A percentile compares a stretch with the other conserved stretches of the same genome.
Evolutionary conservation across 768 basidiomycete genomes (phyloP).

Genomic region (Tricholoma furcatifolium): DNA sequence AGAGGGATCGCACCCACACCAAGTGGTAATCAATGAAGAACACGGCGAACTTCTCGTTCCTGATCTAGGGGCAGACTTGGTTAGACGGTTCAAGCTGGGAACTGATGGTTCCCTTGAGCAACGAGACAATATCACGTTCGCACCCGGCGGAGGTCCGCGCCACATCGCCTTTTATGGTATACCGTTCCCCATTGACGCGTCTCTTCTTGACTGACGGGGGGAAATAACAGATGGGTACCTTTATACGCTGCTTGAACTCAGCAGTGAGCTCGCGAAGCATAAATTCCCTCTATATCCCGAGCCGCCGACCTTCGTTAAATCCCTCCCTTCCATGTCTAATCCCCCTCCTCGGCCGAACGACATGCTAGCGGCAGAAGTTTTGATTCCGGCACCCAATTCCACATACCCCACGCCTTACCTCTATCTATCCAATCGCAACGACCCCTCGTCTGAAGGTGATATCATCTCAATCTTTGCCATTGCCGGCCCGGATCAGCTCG

Average conservation of each 20-base stretch:
- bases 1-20: conserved; percentile 74
- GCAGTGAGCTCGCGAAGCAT: conserved; percentile 57
- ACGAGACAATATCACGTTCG: conserved; percentile 44
- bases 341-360: conserved; percentile 40
- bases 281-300: conserved; percentile 42
- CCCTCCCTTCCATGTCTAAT: conserved; percentile 47
- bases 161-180: conserved; percentile 65
- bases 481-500: conserved; percentile 39
- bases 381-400: conserved; percentile 53
- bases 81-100: conserved; percentile 53
- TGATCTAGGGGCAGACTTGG: conserved; percentile 73
- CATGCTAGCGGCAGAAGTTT: conserved; percentile 71
- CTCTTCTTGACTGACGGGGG: neutral
- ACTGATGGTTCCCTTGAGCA: conserved; percentile 46
- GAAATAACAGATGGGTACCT: conserved; percentile 49
- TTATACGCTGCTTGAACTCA: conserved; percentile 70
- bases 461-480: conserved; percentile 69
- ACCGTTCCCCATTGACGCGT: neutral
- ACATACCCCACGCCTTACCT: conserved; percentile 57
- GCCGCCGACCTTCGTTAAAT: conserved; percentile 39
- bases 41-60: conserved; percentile 65
- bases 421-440: conserved; percentile 76
- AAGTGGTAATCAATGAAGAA: conserved; percentile 51
- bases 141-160: conserved; percentile 66
- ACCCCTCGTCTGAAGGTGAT: conserved; percentile 68